Conservation (phyloP, 345 rosid genomes). For the Orychophragmus violaceus region DNA sequence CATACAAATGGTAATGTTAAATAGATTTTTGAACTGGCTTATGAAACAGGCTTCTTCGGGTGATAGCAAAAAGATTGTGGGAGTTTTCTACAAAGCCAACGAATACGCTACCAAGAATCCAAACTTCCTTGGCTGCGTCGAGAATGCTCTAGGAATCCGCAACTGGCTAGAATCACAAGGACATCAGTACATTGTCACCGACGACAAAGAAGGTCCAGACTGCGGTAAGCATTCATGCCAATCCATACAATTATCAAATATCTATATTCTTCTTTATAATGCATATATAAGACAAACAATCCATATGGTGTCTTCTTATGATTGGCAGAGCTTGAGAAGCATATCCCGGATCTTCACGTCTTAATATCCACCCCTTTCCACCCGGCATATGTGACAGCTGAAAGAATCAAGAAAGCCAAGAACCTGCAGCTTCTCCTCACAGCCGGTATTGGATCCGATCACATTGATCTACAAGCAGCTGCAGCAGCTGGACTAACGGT, state of each 20-base stretch:
- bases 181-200: constrained; percentile 80
- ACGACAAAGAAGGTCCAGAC: constrained; percentile 84
- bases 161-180: constrained; percentile 81
- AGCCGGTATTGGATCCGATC: constrained; percentile 95
- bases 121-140: constrained; percentile 71
- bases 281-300: background rate
- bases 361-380: constrained; percentile 90
- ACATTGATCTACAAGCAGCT: constrained; percentile 81
- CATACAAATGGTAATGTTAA: background rate
- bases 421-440: constrained; percentile 85
- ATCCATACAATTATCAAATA: background rate
- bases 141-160: constrained; percentile 70
- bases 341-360: constrained; percentile 78
- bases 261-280: background rate
- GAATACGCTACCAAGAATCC: constrained; percentile 71
- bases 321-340: constrained; percentile 73
- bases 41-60: constrained; percentile 59
- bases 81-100: constrained; percentile 92
- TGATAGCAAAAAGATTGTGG: constrained; percentile 83
- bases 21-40: background rate
- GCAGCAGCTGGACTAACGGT: constrained; percentile 87
- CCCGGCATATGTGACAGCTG: constrained; percentile 86
- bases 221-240: constrained; percentile 41
- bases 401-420: constrained; percentile 88
- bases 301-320: background rate